These are phyloP conservation scores for Ambrosiella beaveri DNA, from an alignment of 2,329 filamentous ascomycete genomes.

Conservation along the genomic window DNA sequence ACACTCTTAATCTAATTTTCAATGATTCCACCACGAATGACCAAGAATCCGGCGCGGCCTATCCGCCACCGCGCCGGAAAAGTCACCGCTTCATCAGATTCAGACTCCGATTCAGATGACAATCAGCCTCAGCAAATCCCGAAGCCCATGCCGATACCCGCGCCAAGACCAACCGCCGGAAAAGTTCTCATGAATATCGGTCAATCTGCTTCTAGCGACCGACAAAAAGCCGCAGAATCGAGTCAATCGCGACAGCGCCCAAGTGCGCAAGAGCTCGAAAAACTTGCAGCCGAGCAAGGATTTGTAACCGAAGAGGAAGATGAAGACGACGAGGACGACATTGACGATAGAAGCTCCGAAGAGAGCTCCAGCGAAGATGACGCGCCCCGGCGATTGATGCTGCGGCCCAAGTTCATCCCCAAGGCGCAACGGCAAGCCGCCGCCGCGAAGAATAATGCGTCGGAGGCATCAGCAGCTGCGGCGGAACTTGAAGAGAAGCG, in stretches of 20 bases:
- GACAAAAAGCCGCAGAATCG: conserved; percentile 28
- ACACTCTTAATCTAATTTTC: neutral
- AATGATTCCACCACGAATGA: conserved; percentile 73
- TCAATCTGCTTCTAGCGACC: conserved; percentile 34
- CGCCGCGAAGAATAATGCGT: conserved; percentile 14
- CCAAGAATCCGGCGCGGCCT: conserved; percentile 68
- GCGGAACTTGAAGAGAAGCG: conserved; percentile 19
- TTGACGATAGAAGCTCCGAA: conserved; percentile 21
- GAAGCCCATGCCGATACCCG: conserved; percentile 37
- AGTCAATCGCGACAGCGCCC: conserved; percentile 28
- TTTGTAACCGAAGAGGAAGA: conserved; percentile 42
- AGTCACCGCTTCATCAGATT: conserved; percentile 39
- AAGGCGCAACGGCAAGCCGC: conserved; percentile 32
- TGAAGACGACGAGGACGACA: conserved; percentile 21
- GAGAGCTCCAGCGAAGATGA: conserved; percentile 39
- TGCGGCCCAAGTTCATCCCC: conserved; percentile 46
- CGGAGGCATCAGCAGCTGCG: conserved; percentile 8
- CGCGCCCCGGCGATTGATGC: conserved; percentile 37
- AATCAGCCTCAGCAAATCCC: conserved; percentile 16
- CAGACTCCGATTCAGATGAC: conserved; percentile 26
- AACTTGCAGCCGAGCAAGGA: conserved; percentile 38
- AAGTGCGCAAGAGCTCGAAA: conserved; percentile 20
- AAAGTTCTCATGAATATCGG: conserved; percentile 36
- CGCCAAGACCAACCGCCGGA: conserved; percentile 28
- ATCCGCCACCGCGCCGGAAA: conserved; percentile 79